These are phyloP conservation scores for Trichomonascus vanleenenianus DNA, from an alignment of 805 yeast species.

Conservation along the genomic window DNA sequence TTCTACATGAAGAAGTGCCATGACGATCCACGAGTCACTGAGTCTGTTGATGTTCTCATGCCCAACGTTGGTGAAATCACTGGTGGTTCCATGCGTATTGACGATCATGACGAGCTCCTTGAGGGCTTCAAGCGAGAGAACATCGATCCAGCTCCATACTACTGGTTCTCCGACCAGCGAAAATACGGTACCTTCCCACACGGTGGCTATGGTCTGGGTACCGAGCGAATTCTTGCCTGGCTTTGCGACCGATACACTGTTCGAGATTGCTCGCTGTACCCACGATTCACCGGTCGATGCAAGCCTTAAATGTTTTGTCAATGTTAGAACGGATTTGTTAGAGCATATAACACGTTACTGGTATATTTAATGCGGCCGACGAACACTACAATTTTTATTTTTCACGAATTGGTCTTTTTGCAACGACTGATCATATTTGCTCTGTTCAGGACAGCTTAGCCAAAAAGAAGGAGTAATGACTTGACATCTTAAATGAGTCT, in stretches of 20 bases:
- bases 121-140: conserved; percentile 92
- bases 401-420: too few species aligned
- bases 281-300: conserved; percentile 97
- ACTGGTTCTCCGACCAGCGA: conserved; percentile 95
- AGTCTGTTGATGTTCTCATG: conserved; percentile 96
- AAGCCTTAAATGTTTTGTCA: conserved; percentile 51
- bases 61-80: conserved; percentile 99
- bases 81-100: conserved; percentile 99
- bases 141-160: conserved; percentile 73
- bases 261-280: conserved; percentile 95
- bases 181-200: conserved; percentile 97
- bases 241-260: conserved; percentile 95
- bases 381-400: too few species aligned
- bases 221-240: conserved; percentile 98
- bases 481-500: too few species aligned
- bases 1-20: conserved; percentile 93
- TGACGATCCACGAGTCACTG: conserved; percentile 92
- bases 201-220: conserved; percentile 98
- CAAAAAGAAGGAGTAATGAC: too few species aligned
- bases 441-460: too few species aligned
- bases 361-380: too few species aligned
- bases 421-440: too few species aligned
- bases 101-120: conserved; percentile 67
- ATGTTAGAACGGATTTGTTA: background rate
- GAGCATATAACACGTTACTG: too few species aligned